Conservation (phyloP, 2,329 filamentous ascomycete species). For the Zymoseptoria tritici region DNA sequence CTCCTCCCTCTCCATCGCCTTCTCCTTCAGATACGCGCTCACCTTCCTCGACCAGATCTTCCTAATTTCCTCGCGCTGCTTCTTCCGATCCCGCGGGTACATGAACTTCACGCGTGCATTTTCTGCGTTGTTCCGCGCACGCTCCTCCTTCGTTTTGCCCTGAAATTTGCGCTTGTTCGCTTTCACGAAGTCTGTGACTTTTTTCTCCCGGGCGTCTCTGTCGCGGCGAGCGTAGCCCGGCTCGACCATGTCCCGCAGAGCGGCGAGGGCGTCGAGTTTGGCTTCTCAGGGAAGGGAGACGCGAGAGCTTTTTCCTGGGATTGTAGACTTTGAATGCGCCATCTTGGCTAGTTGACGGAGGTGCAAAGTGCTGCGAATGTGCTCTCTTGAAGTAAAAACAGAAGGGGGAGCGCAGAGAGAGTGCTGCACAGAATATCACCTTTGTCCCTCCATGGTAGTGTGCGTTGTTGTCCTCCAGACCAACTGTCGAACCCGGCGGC, state of each 20-base stretch:
- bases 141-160: neutral
- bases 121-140: neutral
- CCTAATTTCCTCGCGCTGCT: neutral
- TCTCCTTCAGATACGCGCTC: neutral
- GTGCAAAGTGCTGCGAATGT: too few relatives aligned
- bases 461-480: too few relatives aligned
- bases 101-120: neutral
- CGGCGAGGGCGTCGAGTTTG: neutral
- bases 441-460: too few relatives aligned
- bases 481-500: too few relatives aligned
- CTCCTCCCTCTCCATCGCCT: neutral
- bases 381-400: too few relatives aligned
- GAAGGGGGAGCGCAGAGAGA: too few relatives aligned
- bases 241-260: neutral
- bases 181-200: neutral
- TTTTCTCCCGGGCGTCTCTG: neutral
- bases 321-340: neutral
- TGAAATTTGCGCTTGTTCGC: too few relatives aligned
- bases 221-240: neutral
- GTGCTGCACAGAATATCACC: too few relatives aligned
- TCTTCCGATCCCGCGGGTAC: neutral
- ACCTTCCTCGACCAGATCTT: neutral
- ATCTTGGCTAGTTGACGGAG: too few relatives aligned
- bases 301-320: neutral
- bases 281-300: neutral